Evolutionary conservation across 2,329 filamentous ascomycete genomes (phyloP), one percentile per base, ranked within the genome.

Genomic region (Xylariaceae sp.): DNA sequence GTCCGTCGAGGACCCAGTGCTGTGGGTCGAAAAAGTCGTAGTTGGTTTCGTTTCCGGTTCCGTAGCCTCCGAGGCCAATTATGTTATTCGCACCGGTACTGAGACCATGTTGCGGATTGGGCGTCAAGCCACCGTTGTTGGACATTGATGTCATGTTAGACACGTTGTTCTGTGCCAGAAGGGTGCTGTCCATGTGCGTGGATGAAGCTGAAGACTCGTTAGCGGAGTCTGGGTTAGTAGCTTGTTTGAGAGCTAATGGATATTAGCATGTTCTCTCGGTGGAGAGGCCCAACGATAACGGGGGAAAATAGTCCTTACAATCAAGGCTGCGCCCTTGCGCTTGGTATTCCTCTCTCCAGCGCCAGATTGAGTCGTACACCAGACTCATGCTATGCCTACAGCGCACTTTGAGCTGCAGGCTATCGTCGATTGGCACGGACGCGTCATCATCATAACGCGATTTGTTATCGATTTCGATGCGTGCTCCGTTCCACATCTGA

Each of bases 11-110:
- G 79, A 96, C 91, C 92, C 92, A 97, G 73, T 93, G 90, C 68
- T 96, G 81, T 0, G 92, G 90, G 74, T 96, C 92, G 70, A 96
- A 96, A 62, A 95, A 90, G 72, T 96, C 90, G 73, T 92, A 92
- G 67, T 86, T 88, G 8, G 84, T 83, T 57, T 89, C 82, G 65
- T 83, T 71, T 44, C 89, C 82, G 65, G 83, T 71, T 44, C 68
- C 81, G 63, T 89, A 88, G 66, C 81, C 80, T 63, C 58, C 58
- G n/a, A 84, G 73, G 35, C 77, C 76, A 30, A 83, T 75, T 69
- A 83, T 77, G 67, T 74, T 76, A 64, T 76, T 78, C 17, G 78
- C 72, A 30, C 73, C 75, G 11, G 76, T 73, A 34, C 74, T 76
- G 30, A 83, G 68, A 37, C 73, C 72, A 49, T 78, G 77, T 10